Percentiles rank a stretch among this genome's conserved stretches.
Conservation (phyloP, 1,139 yeast genomes). For the Candida gigantensis region DNA sequence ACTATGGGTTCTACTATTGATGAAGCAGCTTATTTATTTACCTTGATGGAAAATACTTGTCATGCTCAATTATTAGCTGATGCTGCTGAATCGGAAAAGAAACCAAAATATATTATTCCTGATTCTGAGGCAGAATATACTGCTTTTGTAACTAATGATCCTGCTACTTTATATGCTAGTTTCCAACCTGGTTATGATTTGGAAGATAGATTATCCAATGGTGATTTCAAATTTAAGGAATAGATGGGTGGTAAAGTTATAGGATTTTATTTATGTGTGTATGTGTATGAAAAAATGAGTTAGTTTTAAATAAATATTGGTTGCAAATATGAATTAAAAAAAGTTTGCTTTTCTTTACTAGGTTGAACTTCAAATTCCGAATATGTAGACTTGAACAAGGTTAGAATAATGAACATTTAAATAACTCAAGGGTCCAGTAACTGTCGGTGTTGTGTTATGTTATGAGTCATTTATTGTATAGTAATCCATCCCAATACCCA, state of each 20-base stretch:
- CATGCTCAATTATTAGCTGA: slow-evolving; percentile 64
- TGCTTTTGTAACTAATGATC: slow-evolving; percentile 55
- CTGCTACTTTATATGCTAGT: slow-evolving; percentile 63
- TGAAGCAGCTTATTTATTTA: slow-evolving; percentile 75
- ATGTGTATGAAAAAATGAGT: too few species aligned
- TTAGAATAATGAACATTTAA: too few species aligned
- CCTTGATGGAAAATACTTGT: slow-evolving; percentile 67
- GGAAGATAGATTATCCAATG: slow-evolving; percentile 14
- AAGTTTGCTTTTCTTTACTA: too few species aligned
- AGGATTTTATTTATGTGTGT: too few species aligned
- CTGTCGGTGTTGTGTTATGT: too few species aligned
- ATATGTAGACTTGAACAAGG: too few species aligned
- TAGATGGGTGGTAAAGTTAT: neutral
- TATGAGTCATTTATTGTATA: too few species aligned
- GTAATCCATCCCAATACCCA: too few species aligned
- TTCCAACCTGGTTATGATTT: slow-evolving; percentile 54
- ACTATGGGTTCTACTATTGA: slow-evolving; percentile 77
- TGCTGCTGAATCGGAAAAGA: slow-evolving; percentile 20
- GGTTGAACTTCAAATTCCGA: too few species aligned
- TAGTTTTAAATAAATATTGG: too few species aligned
- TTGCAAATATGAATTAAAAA: too few species aligned
- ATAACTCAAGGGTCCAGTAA: too few species aligned
- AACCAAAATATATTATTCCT: slow-evolving; percentile 35
- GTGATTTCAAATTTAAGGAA: slow-evolving; percentile 9
- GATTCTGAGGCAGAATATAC: slow-evolving; percentile 70